Evolutionary conservation across 164 flowering plant genomes (phyloP), one percentile per base, ranked within the genome.

Genomic region (Malania oleifera): DNA sequence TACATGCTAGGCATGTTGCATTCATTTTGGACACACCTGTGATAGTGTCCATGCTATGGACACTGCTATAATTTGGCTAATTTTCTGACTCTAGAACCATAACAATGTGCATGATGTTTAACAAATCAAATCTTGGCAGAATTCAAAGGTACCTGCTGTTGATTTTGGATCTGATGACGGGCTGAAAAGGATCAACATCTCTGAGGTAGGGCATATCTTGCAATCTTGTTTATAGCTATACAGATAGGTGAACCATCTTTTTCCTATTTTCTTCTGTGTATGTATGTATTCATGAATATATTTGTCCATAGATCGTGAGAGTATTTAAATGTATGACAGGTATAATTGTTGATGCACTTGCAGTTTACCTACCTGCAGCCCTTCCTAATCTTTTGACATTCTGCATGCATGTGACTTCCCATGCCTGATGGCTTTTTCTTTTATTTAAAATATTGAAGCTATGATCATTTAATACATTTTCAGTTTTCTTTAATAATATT

Each of bases 121-220:
- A n/a, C n/a, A n/a, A n/a, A n/a, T n/a, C n/a, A n/a, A n/a, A 26
- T 55, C 10, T 31, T 49, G 13, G 49, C 80, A 86, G 98, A 75
- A 60, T 40, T 63, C 69, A 17, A 55, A 59, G 65, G 67, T 47
- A 12, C 64, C 80, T 28, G 51, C 57, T 43, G 74, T 82, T 64
- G 83, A 81, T 73, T 93, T 84, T 77, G 83, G 89, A 58, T 70
- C 80, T 63, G 72, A 60, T 63, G 71, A 63, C 67, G 91, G 80
- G 41, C 51, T 31, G 13, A 78, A 70, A 61, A 75, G 73, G 56
- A 61, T 87, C 35, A 80, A 67, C 29, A 69, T 91, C 66, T 66
- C 75, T 54, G 95, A 91, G 93, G 98, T 89, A 64, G 67, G 74
- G 18, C 54, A 18, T 49, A 17, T 26, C 6, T 15, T 9, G 31